Evolutionary conservation across 805 yeast species (phyloP).

Genomic region (Candida pseudoglaebosa): DNA sequence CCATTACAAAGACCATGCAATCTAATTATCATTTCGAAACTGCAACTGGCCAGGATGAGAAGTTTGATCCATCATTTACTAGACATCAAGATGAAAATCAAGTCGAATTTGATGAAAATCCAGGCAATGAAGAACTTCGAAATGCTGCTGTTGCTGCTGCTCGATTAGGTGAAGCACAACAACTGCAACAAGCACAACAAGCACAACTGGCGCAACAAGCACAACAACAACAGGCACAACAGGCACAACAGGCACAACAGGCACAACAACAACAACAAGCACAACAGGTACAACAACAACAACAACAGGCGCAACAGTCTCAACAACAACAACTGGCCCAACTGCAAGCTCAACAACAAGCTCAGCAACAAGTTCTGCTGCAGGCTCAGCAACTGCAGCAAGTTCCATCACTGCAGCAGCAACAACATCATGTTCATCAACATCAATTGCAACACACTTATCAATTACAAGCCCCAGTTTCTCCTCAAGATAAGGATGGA

Average conservation of each 20-base stretch:
- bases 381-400: neutral
- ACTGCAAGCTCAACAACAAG: neutral
- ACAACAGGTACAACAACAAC: slow-evolving; percentile 1
- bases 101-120: slow-evolving; percentile 10
- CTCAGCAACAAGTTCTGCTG: slow-evolving; percentile 3
- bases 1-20: slow-evolving; percentile 18
- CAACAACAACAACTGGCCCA: neutral
- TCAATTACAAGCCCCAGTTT: slow-evolving; percentile 5
- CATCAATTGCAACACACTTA: slow-evolving; percentile 9
- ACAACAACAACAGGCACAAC: slow-evolving; percentile 3
- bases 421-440: slow-evolving; percentile 13
- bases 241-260: neutral
- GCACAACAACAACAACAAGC: neutral
- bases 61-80: slow-evolving; percentile 30
- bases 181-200: neutral
- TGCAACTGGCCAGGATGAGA: slow-evolving; percentile 17
- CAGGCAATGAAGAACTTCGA: slow-evolving; percentile 9
- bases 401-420: neutral
- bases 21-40: slow-evolving; percentile 18
- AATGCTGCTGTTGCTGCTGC: slow-evolving; percentile 7
- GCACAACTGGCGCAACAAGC: neutral
- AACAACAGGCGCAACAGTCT: neutral
- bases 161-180: slow-evolving; percentile 3
- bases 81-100: slow-evolving; percentile 14
- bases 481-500: neutral